Conservation (phyloP, 768 basidiomycete species). For the Lactarius tabidus region DNA sequence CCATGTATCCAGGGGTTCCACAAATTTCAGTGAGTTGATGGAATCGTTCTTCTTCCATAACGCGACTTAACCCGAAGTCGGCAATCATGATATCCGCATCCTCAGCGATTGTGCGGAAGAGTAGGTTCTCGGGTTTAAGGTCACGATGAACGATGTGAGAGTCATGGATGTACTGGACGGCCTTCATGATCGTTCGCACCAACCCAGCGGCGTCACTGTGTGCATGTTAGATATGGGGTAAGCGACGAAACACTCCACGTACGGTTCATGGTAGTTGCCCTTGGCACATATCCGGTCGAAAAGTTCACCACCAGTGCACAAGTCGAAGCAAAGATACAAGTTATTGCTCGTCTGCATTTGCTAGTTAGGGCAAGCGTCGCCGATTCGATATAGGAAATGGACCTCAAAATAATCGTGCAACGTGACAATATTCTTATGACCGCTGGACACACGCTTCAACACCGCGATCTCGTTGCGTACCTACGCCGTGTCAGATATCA, state of each 20-base stretch:
- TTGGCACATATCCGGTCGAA: constrained; percentile 98
- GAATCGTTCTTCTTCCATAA: constrained; percentile 89
- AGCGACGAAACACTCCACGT: constrained; percentile 32
- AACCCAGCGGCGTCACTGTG: constrained; percentile 83
- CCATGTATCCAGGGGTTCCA: constrained; percentile 94
- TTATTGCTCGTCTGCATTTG: constrained; percentile 75
- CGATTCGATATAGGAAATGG: constrained; percentile 24
- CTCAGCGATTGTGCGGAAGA: constrained; percentile 86
- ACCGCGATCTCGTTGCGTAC: constrained; percentile 97
- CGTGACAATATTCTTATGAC: constrained; percentile 87
- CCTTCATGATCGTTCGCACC: constrained; percentile 78
- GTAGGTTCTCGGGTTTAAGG: constrained; percentile 95
- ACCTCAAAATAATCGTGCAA: constrained; percentile 97
- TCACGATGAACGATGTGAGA: constrained; percentile 95
- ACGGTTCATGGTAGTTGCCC: constrained; percentile 95
- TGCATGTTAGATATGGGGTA: constrained; percentile 27
- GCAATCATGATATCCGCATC: constrained; percentile 96
- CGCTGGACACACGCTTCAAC: constrained; percentile 88
- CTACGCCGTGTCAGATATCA: constrained; percentile 38
- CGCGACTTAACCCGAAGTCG: constrained; percentile 89
- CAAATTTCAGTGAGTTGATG: constrained; percentile 91
- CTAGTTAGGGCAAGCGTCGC: neutral
- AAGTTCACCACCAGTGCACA: constrained; percentile 97
- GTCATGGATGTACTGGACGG: constrained; percentile 89
- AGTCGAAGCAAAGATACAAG: constrained; percentile 91